phyloP scores from a whole-genome alignment of 495 filamentous ascomycete genomes.

The Trichoderma erinaceum region DNA sequence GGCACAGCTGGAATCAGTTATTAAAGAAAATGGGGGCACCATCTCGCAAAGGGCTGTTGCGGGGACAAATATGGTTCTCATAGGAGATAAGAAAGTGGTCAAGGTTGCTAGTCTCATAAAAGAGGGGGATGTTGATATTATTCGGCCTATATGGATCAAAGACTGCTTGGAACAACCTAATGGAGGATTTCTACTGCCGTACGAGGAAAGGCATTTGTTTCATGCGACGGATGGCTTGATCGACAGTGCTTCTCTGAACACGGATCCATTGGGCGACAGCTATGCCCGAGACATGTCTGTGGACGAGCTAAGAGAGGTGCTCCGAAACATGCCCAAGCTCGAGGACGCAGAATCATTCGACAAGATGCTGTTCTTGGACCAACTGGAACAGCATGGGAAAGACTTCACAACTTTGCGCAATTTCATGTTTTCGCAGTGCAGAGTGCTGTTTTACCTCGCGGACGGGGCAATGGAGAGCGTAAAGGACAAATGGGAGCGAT shows the following conservation, averaged over 20 bases:
- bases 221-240: constrained; percentile 31
- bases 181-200: constrained; percentile 56
- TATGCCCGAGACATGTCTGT: constrained; percentile 65
- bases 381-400: constrained; percentile 53
- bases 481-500: constrained; percentile 22
- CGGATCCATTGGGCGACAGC: constrained; percentile 78
- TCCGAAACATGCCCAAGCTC: constrained; percentile 41
- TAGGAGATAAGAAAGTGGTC: constrained; percentile 81
- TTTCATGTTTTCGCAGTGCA: constrained; percentile 61
- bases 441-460: constrained; percentile 47
- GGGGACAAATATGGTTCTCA: constrained; percentile 53
- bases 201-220: constrained; percentile 58
- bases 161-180: constrained; percentile 68
- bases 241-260: constrained; percentile 37
- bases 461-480: constrained; percentile 17
- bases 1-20: constrained; percentile 71
- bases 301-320: constrained; percentile 57
- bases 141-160: constrained; percentile 76
- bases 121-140: constrained; percentile 57
- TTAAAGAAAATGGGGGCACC: constrained; percentile 83
- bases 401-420: constrained; percentile 45
- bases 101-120: constrained; percentile 80
- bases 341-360: constrained; percentile 26
- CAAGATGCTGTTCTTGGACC: constrained; percentile 38
- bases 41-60: constrained; percentile 68